Percentiles rank a stretch among this genome's conserved stretches.
Conservation (phyloP, 306 rosid species). For the Canavalia ensiformis region DNA sequence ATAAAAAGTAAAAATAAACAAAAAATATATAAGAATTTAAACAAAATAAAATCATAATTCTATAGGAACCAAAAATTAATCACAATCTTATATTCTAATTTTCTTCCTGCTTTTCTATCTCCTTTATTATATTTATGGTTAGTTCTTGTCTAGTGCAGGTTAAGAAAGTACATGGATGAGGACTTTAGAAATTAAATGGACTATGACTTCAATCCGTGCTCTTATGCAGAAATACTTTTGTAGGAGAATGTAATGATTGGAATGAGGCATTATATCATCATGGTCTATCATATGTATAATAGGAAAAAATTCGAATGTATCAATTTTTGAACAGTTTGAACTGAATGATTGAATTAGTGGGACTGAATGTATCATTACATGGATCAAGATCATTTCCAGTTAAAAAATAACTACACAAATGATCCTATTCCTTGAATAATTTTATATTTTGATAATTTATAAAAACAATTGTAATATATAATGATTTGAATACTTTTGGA, state of each 20-base stretch:
- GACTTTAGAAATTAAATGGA: slow-evolving; percentile 36
- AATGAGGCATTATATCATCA: slow-evolving; percentile 36
- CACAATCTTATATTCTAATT: not conserved
- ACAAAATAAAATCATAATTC: too few species aligned
- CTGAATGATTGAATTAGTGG: not conserved
- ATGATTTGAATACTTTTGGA: not conserved
- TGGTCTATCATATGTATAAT: slow-evolving; percentile 11
- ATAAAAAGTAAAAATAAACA: too few species aligned
- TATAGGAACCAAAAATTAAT: too few species aligned
- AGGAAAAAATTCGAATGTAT: not conserved
- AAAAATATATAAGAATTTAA: too few species aligned
- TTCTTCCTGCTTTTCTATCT: not conserved
- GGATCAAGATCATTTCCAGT: not conserved
- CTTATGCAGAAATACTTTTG: slow-evolving; percentile 25
- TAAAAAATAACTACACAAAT: not conserved
- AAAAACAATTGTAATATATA: not conserved
- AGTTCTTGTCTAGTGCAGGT: slow-evolving; percentile 52
- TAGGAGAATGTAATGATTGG: slow-evolving; percentile 31
- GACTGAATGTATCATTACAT: not conserved
- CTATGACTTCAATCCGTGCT: slow-evolving; percentile 19
- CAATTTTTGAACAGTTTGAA: not conserved
- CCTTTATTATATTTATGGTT: not conserved
- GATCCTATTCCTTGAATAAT: not conserved
- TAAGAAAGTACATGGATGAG: slow-evolving; percentile 63
- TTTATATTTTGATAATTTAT: not conserved